Conservation (phyloP, 2,329 filamentous ascomycete genomes). For the Beauveria medogensis region DNA sequence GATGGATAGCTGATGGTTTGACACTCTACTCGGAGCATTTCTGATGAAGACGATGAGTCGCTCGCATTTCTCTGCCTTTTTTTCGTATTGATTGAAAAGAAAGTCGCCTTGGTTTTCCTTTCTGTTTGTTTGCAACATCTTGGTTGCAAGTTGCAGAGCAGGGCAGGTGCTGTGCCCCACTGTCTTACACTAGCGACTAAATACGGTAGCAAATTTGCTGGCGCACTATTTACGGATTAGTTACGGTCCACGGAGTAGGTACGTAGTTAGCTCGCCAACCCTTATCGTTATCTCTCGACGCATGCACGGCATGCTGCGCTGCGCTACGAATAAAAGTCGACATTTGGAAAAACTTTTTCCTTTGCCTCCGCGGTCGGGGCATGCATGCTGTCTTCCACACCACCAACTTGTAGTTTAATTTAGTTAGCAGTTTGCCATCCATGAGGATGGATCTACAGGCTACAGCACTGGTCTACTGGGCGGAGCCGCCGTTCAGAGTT, state of each 20-base stretch:
- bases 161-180: not conserved
- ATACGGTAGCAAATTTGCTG: too few relatives aligned
- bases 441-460: not conserved
- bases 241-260: not conserved
- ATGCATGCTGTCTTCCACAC: not conserved
- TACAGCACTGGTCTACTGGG: not conserved
- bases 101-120: too few relatives aligned
- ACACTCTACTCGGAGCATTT: too few relatives aligned
- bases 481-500: not conserved
- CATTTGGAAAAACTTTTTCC: not conserved
- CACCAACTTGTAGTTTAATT: not conserved
- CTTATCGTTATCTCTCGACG: slow-evolving; percentile 7
- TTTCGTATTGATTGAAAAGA: too few relatives aligned
- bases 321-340: not conserved
- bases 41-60: too few relatives aligned
- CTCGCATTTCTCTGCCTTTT: too few relatives aligned
- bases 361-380: slow-evolving; percentile 8
- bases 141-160: not conserved
- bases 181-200: not conserved
- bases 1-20: too few relatives aligned
- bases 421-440: too few relatives aligned
- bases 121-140: too few relatives aligned
- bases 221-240: not conserved
- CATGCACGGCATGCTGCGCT: not conserved
- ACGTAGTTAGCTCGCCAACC: not conserved